Conservation (phyloP, 495 filamentous ascomycete genomes). For the Aspergillus affinis region DNA sequence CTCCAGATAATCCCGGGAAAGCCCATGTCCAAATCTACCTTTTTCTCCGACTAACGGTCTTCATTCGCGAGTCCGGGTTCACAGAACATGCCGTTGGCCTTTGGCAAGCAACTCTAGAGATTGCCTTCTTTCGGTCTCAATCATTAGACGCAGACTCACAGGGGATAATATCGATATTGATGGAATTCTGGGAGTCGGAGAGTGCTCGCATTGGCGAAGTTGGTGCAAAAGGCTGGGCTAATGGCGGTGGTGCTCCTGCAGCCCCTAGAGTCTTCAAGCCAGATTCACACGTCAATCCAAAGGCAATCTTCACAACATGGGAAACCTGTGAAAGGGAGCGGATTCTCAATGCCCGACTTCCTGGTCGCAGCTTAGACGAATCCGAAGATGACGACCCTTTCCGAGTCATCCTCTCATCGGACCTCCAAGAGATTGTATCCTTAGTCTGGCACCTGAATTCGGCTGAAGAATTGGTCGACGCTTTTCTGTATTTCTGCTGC, state of each 20-base stretch:
- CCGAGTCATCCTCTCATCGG: constrained; percentile 73
- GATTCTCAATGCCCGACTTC: constrained; percentile 49
- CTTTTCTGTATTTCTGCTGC: constrained; percentile 68
- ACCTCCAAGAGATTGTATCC: constrained; percentile 65
- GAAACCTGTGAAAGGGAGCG: constrained; percentile 55
- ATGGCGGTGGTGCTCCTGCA: constrained; percentile 15
- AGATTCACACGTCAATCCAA: constrained; percentile 17
- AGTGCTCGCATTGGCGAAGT: constrained; percentile 75
- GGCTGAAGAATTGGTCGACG: constrained; percentile 53
- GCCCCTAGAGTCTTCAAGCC: constrained; percentile 23
- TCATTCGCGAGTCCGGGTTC: constrained; percentile 78
- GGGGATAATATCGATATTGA: constrained; percentile 48
- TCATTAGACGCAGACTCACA: constrained; percentile 11
- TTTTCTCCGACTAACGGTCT: constrained; percentile 68
- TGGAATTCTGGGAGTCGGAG: constrained; percentile 86
- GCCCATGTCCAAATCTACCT: constrained; percentile 63
- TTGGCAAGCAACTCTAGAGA: constrained; percentile 84
- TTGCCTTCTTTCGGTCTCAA: constrained; percentile 59
- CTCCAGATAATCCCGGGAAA: constrained; percentile 23
- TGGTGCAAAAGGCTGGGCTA: constrained; percentile 67
- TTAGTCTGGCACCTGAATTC: constrained; percentile 42
- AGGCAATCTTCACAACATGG: constrained; percentile 58
- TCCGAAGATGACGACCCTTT: constrained; percentile 71
- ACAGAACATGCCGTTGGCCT: constrained; percentile 72
- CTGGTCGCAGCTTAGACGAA: constrained; percentile 65